Evolutionary conservation across 129 eudicot species (phyloP).

Genomic region (Tagetes patula): DNA sequence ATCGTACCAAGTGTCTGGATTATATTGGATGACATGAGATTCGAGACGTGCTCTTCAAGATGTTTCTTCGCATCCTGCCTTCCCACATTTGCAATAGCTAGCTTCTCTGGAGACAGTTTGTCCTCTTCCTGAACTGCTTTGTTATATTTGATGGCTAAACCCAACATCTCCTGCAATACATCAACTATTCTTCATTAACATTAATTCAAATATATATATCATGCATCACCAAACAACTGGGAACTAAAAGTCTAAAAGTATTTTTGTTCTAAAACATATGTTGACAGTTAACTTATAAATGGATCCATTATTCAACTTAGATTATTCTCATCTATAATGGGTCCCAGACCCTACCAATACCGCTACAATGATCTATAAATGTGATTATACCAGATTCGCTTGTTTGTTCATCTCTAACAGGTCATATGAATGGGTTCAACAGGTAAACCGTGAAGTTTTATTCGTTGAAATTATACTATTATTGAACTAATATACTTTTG

Average conservation of each 20-base stretch:
- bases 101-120: slow-evolving; percentile 83
- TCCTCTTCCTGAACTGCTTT: slow-evolving; percentile 97
- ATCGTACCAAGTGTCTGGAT: slow-evolving; percentile 85
- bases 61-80: slow-evolving; percentile 96
- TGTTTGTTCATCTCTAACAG: background rate
- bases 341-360: no score
- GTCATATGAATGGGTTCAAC: background rate
- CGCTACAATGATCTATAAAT: no score
- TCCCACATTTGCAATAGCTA: slow-evolving; percentile 92
- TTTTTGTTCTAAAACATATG: background rate
- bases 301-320: background rate
- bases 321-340: background rate
- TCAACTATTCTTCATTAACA: background rate
- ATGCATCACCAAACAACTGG: background rate
- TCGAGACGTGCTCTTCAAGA: slow-evolving; percentile 92
- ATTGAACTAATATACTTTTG: background rate
- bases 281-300: background rate
- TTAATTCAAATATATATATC: background rate
- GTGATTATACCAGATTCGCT: no score
- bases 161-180: slow-evolving; percentile 76
- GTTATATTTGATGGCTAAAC: slow-evolving; percentile 67
- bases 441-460: background rate
- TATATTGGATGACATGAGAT: slow-evolving; percentile 88
- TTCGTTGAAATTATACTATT: background rate
- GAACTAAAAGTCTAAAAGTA: background rate